Conservation (phyloP, 1,139 yeast genomes). For the Taphrina sp. region DNA sequence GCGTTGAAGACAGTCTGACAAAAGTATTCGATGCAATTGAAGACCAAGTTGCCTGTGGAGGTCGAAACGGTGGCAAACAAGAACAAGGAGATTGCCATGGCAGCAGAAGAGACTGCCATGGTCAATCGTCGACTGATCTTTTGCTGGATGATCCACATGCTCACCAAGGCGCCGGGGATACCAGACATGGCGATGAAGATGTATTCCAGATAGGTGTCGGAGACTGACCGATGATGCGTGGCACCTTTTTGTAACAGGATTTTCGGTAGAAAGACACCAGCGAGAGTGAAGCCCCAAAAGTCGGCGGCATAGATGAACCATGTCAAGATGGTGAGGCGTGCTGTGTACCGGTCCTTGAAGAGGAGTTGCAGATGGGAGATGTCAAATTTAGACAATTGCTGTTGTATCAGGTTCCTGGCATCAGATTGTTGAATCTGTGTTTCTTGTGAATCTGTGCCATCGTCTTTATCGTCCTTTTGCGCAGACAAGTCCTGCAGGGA, state of each 20-base stretch:
- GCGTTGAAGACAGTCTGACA: constrained; percentile 56
- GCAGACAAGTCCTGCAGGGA: neutral
- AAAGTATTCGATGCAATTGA: constrained; percentile 52
- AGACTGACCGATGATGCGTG: constrained; percentile 45
- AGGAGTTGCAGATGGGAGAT: constrained; percentile 3
- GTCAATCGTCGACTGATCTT: constrained; percentile 57
- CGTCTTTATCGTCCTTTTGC: neutral
- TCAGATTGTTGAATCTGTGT: neutral
- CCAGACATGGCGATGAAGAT: constrained; percentile 54
- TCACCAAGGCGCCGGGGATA: constrained; percentile 59
- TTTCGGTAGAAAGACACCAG: constrained; percentile 45
- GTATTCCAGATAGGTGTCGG: constrained; percentile 54
- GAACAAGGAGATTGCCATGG: constrained; percentile 56
- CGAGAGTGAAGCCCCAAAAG: constrained; percentile 22
- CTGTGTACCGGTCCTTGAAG: constrained; percentile 1
- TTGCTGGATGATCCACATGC: constrained; percentile 48
- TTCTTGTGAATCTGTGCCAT: neutral
- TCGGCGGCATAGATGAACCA: constrained; percentile 20
- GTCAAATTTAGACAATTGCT: neutral
- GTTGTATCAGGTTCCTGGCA: neutral
- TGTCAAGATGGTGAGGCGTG: constrained; percentile 7
- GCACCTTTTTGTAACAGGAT: constrained; percentile 54
- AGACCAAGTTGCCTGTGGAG: constrained; percentile 54
- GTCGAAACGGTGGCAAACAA: constrained; percentile 58
- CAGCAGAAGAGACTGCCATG: constrained; percentile 54